These are phyloP conservation scores for Colletotrichum sp. DNA, from an alignment of 2,329 filamentous ascomycete species.

Conservation along the genomic window DNA sequence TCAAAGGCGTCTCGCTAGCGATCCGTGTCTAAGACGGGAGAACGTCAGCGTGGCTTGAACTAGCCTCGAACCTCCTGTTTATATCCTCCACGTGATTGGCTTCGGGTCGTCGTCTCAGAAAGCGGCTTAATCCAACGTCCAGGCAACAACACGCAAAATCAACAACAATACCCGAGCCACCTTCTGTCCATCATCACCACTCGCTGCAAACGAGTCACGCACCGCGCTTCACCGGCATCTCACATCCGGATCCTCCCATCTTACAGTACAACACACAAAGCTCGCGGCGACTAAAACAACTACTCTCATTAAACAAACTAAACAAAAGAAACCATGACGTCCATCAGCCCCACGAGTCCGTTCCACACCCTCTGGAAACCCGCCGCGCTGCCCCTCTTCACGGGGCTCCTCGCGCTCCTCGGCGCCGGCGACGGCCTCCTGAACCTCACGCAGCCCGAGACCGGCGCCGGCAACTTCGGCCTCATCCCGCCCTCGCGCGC, in stretches of 20 bases:
- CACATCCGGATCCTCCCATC: background rate
- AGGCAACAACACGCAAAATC: background rate
- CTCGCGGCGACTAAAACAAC: background rate
- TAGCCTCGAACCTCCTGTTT: background rate
- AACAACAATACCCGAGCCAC: background rate
- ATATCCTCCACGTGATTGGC: background rate
- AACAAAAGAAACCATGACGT: background rate
- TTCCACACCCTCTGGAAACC: constrained; percentile 2
- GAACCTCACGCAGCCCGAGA: constrained; percentile 12
- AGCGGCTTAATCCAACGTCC: background rate
- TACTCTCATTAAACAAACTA: background rate
- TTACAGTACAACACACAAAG: background rate
- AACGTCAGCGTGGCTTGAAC: background rate
- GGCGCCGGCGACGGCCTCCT: constrained; percentile 7
- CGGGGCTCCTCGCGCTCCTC: constrained; percentile 7
- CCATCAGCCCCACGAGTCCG: background rate
- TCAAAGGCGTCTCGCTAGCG: background rate
- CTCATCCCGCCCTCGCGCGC: constrained; percentile 2
- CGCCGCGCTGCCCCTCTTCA: constrained; percentile 10
- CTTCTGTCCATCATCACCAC: background rate
- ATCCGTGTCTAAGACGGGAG: background rate
- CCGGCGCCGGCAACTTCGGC: constrained; percentile 10
- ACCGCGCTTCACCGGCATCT: background rate
- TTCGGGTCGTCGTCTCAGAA: background rate
- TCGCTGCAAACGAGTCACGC: background rate